These are phyloP conservation scores for Haematococcus lacustris DNA, from an alignment of 139 green algal species.

Conservation along the genomic window DNA sequence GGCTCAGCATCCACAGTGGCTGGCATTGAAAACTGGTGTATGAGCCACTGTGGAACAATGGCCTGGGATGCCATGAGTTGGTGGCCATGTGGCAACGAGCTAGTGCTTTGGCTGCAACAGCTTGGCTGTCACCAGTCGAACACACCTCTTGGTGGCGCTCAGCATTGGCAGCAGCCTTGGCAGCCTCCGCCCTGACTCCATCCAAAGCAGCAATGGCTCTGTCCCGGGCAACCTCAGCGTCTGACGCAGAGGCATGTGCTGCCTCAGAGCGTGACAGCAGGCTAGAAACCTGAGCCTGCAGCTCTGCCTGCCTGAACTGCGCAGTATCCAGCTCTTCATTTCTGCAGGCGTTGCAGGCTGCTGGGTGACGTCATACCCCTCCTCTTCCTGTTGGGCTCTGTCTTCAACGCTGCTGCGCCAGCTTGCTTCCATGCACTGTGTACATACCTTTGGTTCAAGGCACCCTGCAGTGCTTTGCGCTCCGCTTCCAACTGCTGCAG, in stretches of 20 bases:
- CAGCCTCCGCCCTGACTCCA: slow-evolving; percentile 17
- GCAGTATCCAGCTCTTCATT: slow-evolving; percentile 31
- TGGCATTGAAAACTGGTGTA: no score
- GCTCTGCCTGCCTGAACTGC: slow-evolving; percentile 13
- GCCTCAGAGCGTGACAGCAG: not conserved
- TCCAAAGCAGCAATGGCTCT: slow-evolving; percentile 13
- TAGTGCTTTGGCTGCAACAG: no score
- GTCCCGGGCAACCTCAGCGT: slow-evolving; percentile 7
- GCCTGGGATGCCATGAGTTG: no score
- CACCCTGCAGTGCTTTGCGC: slow-evolving; percentile 2
- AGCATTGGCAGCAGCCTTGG: slow-evolving; percentile 14
- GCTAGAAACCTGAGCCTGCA: not conserved
- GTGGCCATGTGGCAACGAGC: no score
- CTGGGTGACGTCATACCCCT: no score
- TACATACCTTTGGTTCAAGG: slow-evolving; percentile 18
- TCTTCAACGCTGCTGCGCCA: no score
- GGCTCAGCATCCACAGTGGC: no score
- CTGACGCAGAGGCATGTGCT: not conserved
- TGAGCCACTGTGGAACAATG: no score
- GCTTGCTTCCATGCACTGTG: no score
- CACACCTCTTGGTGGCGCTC: slow-evolving; percentile 34
- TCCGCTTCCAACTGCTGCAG: slow-evolving; percentile 1
- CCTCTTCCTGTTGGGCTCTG: no score
- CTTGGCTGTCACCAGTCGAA: no score
- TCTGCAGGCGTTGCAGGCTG: slow-evolving; percentile 7